Conservation (phyloP, 495 filamentous ascomycete genomes). For the Corynascus novoguineensis region DNA sequence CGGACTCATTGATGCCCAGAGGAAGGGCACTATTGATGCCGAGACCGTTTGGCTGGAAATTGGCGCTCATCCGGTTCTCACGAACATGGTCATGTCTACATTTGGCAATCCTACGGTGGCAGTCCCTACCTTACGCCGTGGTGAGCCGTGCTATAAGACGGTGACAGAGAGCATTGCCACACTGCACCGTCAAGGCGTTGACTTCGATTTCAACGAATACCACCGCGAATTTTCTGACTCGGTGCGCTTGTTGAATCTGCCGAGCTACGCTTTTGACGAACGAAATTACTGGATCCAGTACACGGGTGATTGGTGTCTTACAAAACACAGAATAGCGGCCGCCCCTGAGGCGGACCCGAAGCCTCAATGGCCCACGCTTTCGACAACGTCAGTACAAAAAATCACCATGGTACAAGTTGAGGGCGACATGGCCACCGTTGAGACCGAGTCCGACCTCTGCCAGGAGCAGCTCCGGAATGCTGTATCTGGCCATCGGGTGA, state of each 20-base stretch:
- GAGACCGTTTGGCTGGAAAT: conserved; percentile 61
- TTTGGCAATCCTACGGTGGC: conserved; percentile 53
- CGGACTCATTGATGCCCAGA: conserved; percentile 53
- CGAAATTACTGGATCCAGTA: conserved; percentile 85
- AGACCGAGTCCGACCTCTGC: conserved; percentile 62
- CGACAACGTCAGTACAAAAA: conserved; percentile 47
- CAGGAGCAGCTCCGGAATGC: conserved; percentile 54
- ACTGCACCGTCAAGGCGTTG: conserved; percentile 59
- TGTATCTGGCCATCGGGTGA: conserved; percentile 68
- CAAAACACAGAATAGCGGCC: conserved; percentile 62
- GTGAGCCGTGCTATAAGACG: conserved; percentile 58
- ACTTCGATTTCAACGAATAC: conserved; percentile 72
- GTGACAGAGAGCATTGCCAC: conserved; percentile 54
- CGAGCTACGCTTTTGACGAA: conserved; percentile 69
- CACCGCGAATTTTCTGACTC: conserved; percentile 62
- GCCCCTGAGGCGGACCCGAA: conserved; percentile 40
- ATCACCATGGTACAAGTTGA: conserved; percentile 54
- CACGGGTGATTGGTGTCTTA: conserved; percentile 60
- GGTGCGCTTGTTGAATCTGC: conserved; percentile 60
- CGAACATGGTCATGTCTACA: conserved; percentile 62
- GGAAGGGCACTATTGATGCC: conserved; percentile 44
- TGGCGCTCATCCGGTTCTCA: conserved; percentile 64
- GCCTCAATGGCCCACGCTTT: conserved; percentile 41
- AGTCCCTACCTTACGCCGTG: conserved; percentile 50
- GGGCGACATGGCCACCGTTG: conserved; percentile 48